phyloP scores from a whole-genome alignment of 768 basidiomycete genomes.

The Trametopsis cervina region DNA sequence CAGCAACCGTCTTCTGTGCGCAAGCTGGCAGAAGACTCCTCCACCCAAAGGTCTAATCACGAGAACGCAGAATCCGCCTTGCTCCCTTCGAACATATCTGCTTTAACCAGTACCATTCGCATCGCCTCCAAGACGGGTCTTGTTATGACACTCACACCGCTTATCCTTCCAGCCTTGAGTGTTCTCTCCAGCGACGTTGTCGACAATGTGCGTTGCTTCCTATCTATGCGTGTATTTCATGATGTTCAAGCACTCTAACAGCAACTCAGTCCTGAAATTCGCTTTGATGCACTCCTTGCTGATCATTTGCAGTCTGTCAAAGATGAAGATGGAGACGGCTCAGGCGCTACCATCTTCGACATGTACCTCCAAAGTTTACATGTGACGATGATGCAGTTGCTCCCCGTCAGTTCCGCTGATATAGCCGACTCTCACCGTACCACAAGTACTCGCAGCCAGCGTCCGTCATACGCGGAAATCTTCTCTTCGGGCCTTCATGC shows the following conservation, averaged over 20 bases:
- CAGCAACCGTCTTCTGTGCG: background rate
- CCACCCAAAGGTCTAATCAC: background rate
- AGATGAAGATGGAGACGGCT: conserved; percentile 2
- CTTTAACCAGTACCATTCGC: conserved; percentile 23
- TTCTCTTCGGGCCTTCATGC: no score
- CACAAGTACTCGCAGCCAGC: no score
- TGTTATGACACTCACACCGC: conserved; percentile 46
- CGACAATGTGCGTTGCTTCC: conserved; percentile 32
- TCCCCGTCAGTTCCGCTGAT: no score
- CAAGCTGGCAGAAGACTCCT: background rate
- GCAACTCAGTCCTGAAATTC: conserved; percentile 32
- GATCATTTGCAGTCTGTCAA: conserved; percentile 29
- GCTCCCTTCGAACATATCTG: background rate
- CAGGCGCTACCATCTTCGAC: conserved; percentile 29
- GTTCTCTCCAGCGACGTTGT: conserved; percentile 42
- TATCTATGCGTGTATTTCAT: background rate
- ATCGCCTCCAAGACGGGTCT: conserved; percentile 32
- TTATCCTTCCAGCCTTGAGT: conserved; percentile 38
- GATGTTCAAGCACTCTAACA: conserved; percentile 12
- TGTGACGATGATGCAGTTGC: conserved; percentile 33
- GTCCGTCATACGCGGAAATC: no score
- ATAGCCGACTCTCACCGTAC: no score
- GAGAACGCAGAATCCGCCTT: background rate
- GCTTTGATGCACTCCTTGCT: conserved; percentile 36
- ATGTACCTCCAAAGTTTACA: conserved; percentile 32